Conservation (phyloP, 805 yeast species). For the Metschnikowia koreensis region DNA sequence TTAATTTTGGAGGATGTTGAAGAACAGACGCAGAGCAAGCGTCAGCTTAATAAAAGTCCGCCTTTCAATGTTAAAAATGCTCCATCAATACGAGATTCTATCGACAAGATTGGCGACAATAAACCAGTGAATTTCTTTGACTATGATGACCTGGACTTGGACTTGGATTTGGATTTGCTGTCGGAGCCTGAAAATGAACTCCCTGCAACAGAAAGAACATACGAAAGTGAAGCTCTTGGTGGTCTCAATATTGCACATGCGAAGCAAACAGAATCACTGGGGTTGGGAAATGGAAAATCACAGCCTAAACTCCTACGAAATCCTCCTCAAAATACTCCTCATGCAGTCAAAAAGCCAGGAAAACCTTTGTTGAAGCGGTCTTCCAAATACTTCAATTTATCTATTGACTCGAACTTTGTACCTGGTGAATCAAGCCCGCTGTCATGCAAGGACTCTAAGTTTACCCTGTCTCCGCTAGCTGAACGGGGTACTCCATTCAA, state of each 20-base stretch:
- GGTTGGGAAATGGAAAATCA: background rate
- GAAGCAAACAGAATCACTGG: background rate
- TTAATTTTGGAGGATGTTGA: slow-evolving; percentile 39
- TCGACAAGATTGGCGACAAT: slow-evolving; percentile 2
- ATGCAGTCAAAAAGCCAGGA: background rate
- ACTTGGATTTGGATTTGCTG: slow-evolving; percentile 2
- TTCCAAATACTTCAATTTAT: slow-evolving; percentile 40
- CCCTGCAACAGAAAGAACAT: slow-evolving; percentile 4
- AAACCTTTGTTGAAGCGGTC: slow-evolving; percentile 36
- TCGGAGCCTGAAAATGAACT: slow-evolving; percentile 16
- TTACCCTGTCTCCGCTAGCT: slow-evolving; percentile 17
- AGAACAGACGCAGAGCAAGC: slow-evolving; percentile 21
- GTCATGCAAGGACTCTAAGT: slow-evolving; percentile 4
- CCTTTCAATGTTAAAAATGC: slow-evolving; percentile 40
- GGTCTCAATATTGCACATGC: background rate
- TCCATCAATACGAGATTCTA: slow-evolving; percentile 20
- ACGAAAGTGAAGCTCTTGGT: background rate
- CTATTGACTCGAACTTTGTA: slow-evolving; percentile 31
- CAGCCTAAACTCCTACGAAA: background rate
- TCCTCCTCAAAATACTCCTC: background rate
- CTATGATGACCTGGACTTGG: slow-evolving; percentile 16
- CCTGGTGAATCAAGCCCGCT: slow-evolving; percentile 20
- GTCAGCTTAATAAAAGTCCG: slow-evolving; percentile 38
- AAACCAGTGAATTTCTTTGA: slow-evolving; percentile 17
- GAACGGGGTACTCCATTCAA: slow-evolving; percentile 17